phyloP scores from a whole-genome alignment of 441 rosid genomes.

The Macaranga tanarius region DNA sequence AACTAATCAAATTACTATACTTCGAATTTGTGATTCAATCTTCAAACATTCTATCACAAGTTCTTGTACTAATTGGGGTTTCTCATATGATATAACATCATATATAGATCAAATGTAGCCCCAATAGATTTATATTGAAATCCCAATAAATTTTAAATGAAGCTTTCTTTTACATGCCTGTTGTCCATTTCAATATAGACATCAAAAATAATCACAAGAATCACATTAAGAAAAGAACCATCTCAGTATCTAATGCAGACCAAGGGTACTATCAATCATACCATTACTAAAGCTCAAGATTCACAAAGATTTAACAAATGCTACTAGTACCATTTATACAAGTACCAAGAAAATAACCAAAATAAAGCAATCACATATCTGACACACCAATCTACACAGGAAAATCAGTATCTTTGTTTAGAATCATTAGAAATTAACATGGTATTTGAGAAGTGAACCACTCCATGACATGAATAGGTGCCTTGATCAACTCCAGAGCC shows the following conservation, averaged over 20 bases:
- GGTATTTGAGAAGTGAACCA: constrained; percentile 71
- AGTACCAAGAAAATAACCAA: neutral
- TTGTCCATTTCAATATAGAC: too few relatives aligned
- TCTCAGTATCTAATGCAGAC: too few relatives aligned
- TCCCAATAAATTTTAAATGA: too few relatives aligned
- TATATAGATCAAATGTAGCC: neutral
- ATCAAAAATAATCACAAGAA: too few relatives aligned
- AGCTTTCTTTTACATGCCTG: too few relatives aligned
- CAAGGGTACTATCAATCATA: too few relatives aligned
- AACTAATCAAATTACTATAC: too few relatives aligned
- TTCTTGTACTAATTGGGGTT: neutral
- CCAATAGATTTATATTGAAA: neutral
- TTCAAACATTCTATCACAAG: neutral
- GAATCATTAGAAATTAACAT: constrained; percentile 34
- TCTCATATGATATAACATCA: neutral
- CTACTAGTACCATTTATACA: too few relatives aligned
- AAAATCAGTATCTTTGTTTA: neutral
- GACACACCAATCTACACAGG: neutral
- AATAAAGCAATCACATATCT: neutral
- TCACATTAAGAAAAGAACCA: too few relatives aligned
- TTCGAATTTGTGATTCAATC: neutral
- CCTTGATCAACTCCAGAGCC: constrained; percentile 69
- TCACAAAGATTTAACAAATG: neutral
- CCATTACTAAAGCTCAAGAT: neutral
- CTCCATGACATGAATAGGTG: constrained; percentile 66